Evolutionary conservation across 345 rosid species (phyloP), one percentile per base, ranked within the genome.

Genomic region (Punica granatum): DNA sequence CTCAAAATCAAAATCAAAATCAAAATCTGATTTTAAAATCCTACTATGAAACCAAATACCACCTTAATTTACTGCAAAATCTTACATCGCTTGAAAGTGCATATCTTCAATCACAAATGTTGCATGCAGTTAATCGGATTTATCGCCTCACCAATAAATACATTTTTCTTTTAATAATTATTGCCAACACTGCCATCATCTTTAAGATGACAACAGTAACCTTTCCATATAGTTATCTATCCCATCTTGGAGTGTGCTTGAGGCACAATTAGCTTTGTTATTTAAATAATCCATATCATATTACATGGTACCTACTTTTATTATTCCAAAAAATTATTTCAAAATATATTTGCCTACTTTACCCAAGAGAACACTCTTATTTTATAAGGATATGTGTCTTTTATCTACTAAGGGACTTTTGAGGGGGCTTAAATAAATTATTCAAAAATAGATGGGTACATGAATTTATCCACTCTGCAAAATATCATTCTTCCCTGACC

Each of bases 281-380:
- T 43, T 43, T 43, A 11, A 11, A 61, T 21, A 54, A 62, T 64
- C 23, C 25, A 32, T 0, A 33, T 46, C 18, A 64, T 64, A 31
- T 23, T 64, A 18, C 46, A 3, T 37, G n/a, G 33, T 23, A 11
- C 4, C 67, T 14, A 64, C 67, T 64, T 34, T 34, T 7, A 11
- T 4, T 13, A 11, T 12, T 43, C 16, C 11, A 46, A 7, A 1
- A 18, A 46, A 10, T 46, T 46, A 16, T 16, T 46, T 16, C 19
- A 46, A 46, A 46, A 46, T 34, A 30, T 7, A 42, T 43, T 23
- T 41, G 54, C 59, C 67, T 67, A 9, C 70, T 74, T 65, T 67
- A 56, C n/a, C 64, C 23, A 46, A 65, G 51, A 70, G n/a, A 33
- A 71, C 41, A 43, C 3, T 66, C 41, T 30, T 9, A 65, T 6